Conservation (phyloP, 208 protist species). For the Trypanosoma boissoni region DNA sequence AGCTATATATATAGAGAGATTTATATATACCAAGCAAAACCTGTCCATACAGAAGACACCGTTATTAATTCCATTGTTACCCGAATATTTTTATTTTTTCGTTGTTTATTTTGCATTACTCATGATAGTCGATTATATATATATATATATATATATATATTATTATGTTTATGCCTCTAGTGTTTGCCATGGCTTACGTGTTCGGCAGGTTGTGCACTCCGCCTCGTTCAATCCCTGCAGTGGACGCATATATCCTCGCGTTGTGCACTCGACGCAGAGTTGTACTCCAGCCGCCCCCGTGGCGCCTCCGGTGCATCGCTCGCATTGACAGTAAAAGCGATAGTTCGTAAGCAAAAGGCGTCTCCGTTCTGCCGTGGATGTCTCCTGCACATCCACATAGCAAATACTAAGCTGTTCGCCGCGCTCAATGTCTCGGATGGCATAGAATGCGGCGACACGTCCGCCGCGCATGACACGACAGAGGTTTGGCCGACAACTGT, state of each 20-base stretch:
- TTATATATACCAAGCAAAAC: too few species aligned
- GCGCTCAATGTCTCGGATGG: conserved; percentile 41
- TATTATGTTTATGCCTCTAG: background rate
- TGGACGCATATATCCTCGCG: conserved; percentile 52
- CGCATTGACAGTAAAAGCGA: conserved; percentile 67
- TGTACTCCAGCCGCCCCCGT: conserved; percentile 14
- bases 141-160: background rate
- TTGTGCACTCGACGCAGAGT: conserved; percentile 41
- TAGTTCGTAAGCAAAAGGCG: conserved; percentile 49
- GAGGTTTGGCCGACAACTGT: conserved; percentile 67
- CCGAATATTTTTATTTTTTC: too few species aligned
- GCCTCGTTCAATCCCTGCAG: conserved; percentile 16
- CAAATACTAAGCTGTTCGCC: conserved; percentile 65
- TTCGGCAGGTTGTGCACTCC: conserved; percentile 24
- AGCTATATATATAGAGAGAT: too few species aligned
- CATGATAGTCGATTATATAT: conserved; percentile 8
- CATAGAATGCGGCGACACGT: conserved; percentile 55
- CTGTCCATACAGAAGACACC: background rate
- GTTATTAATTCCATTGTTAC: background rate
- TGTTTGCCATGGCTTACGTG: conserved; percentile 6
- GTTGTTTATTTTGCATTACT: too few species aligned
- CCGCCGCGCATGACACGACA: conserved; percentile 62
- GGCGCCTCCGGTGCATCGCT: conserved; percentile 42
- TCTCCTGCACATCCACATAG: conserved; percentile 69
- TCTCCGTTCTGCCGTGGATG: conserved; percentile 51